phyloP scores from a whole-genome alignment of 2,329 filamentous ascomycete species.

The Fusarium begoniae region DNA sequence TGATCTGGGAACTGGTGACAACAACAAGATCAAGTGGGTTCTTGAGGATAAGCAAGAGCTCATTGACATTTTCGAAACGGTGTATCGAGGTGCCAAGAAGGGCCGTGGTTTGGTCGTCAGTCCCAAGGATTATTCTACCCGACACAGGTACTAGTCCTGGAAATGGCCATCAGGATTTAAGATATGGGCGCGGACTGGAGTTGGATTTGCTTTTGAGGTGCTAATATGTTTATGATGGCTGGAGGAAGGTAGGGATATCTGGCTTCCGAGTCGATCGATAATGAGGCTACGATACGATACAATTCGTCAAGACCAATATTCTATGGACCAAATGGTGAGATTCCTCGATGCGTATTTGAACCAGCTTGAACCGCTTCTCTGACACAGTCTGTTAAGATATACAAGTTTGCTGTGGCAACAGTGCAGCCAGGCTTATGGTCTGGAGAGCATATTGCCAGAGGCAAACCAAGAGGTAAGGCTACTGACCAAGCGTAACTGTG shows the following conservation, averaged over 20 bases:
- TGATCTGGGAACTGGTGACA: slow-evolving; percentile 97
- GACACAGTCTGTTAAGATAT: slow-evolving; percentile 31
- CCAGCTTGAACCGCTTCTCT: slow-evolving; percentile 18
- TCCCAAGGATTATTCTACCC: slow-evolving; percentile 72
- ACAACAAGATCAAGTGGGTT: slow-evolving; percentile 98
- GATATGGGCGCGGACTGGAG: slow-evolving; percentile 4
- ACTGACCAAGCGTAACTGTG: not conserved
- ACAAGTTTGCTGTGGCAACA: slow-evolving; percentile 14
- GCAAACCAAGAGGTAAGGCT: slow-evolving; percentile 8
- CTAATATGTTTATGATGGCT: slow-evolving; percentile 23
- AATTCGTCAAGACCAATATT: not conserved
- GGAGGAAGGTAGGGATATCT: slow-evolving; percentile 9
- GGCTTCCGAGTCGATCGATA: slow-evolving; percentile 21
- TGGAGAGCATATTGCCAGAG: not conserved
- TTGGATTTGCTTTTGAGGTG: slow-evolving; percentile 6
- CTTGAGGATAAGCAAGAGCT: slow-evolving; percentile 96
- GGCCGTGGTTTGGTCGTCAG: slow-evolving; percentile 95
- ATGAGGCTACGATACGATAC: slow-evolving; percentile 24
- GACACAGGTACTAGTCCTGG: slow-evolving; percentile 36
- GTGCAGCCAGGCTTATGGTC: not conserved
- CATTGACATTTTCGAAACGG: slow-evolving; percentile 97
- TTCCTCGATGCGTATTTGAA: slow-evolving; percentile 19
- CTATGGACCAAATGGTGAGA: slow-evolving; percentile 33
- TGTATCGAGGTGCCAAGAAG: slow-evolving; percentile 98
- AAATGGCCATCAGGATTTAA: not conserved